Evolutionary conservation across 495 filamentous ascomycete species (phyloP).

Genomic region (Bacidia gigantensis): DNA sequence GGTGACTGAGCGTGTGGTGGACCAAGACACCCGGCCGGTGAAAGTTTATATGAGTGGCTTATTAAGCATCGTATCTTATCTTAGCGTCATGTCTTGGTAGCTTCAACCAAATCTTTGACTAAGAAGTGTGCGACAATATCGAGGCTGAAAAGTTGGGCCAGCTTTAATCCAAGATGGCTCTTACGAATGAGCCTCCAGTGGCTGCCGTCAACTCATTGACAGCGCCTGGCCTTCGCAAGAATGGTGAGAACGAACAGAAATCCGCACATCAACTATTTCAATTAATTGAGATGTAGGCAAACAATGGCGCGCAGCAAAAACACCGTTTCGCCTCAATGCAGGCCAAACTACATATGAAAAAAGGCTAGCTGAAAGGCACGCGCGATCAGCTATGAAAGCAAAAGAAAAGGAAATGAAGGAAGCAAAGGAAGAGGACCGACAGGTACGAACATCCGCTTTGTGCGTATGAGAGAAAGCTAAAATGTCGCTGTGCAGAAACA

Average conservation of each 20-base stretch:
- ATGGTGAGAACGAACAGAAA: too few species aligned
- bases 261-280: too few species aligned
- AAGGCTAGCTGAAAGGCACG: slow-evolving; percentile 49
- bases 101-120: too few species aligned
- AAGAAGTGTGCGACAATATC: too few species aligned
- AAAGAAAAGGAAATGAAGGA: slow-evolving; percentile 91
- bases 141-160: too few species aligned
- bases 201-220: slow-evolving; percentile 7
- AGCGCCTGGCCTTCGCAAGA: slow-evolving; percentile 46
- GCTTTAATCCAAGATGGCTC: too few species aligned
- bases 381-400: slow-evolving; percentile 61
- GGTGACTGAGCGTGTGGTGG: too few species aligned
- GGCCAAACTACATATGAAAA: slow-evolving; percentile 67
- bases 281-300: slow-evolving; percentile 49
- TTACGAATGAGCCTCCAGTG: background rate
- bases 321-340: slow-evolving; percentile 72
- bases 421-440: slow-evolving; percentile 77
- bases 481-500: slow-evolving; percentile 37
- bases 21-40: too few species aligned
- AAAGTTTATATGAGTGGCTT: too few species aligned
- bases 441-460: slow-evolving; percentile 38
- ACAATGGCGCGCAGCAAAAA: slow-evolving; percentile 75
- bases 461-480: slow-evolving; percentile 2
- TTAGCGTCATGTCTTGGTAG: too few species aligned
- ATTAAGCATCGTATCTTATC: too few species aligned